Conservation (phyloP, 2,329 filamentous ascomycete species). For the Alternaria arbusti region DNA sequence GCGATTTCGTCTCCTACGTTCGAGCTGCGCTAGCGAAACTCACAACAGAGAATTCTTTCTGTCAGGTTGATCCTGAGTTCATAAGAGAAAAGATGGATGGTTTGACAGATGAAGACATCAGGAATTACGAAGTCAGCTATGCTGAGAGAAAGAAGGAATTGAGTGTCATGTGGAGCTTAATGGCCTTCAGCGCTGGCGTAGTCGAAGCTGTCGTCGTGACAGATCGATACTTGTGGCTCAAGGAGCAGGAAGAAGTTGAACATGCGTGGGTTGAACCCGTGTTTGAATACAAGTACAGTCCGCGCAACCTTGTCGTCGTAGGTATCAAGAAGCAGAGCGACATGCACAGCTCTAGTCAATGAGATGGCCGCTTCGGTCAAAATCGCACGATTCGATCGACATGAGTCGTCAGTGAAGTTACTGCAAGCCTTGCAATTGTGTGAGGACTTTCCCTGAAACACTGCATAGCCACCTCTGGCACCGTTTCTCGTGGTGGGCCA, state of each 20-base stretch:
- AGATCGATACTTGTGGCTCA: constrained; percentile 87
- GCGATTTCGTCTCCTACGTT: constrained; percentile 76
- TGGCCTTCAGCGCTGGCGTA: constrained; percentile 92
- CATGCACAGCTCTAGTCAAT: background rate
- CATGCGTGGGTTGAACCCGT: constrained; percentile 91
- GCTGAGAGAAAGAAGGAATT: constrained; percentile 76
- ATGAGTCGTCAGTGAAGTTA: background rate
- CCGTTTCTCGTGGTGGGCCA: background rate
- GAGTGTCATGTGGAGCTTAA: constrained; percentile 87
- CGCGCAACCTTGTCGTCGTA: constrained; percentile 90
- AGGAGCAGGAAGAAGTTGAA: constrained; percentile 73
- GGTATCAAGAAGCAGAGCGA: constrained; percentile 71
- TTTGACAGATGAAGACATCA: constrained; percentile 78
- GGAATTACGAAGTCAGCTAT: constrained; percentile 71
- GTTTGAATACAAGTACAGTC: constrained; percentile 86
- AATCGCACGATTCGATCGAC: background rate
- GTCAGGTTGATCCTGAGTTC: constrained; percentile 49
- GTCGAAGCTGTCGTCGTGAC: constrained; percentile 89
- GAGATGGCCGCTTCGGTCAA: background rate
- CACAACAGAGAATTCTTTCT: constrained; percentile 40
- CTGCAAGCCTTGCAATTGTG: background rate
- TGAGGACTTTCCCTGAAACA: background rate
- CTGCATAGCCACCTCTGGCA: background rate
- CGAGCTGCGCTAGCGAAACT: constrained; percentile 82
- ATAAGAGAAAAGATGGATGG: constrained; percentile 70